A percentile compares a stretch with the other conserved stretches of the same genome.
These are phyloP conservation scores for Cutaneotrichosporon sp. DNA, from an alignment of 1,284 basidiomycete genomes.

Conservation along the genomic window DNA sequence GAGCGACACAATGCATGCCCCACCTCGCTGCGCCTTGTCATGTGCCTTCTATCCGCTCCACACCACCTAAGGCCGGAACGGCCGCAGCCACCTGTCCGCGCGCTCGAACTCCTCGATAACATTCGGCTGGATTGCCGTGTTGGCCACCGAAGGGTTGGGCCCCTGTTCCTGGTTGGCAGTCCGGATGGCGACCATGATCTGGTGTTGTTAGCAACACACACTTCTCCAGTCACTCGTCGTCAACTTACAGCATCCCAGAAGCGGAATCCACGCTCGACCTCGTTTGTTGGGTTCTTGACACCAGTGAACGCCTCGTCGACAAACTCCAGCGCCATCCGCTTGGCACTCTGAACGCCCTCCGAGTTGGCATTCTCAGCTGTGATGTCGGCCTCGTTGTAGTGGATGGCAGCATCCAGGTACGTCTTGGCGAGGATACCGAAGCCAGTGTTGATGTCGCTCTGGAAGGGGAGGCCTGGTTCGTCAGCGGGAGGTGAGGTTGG, in stretches of 20 bases:
- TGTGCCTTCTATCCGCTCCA: conserved; percentile 3
- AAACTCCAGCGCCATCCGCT: conserved; percentile 82
- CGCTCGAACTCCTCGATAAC: conserved; percentile 92
- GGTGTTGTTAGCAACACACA: conserved; percentile 28
- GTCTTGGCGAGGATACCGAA: conserved; percentile 97
- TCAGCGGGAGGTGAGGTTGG: background rate
- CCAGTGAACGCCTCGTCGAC: conserved; percentile 91
- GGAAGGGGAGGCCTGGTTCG: conserved; percentile 71
- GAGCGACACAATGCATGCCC: background rate
- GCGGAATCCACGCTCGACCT: conserved; percentile 93
- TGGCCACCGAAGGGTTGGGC: conserved; percentile 64
- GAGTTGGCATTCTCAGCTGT: conserved; percentile 60
- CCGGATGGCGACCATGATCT: conserved; percentile 86
- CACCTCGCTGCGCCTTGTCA: background rate
- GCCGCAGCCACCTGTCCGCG: conserved; percentile 88
- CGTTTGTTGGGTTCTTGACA: conserved; percentile 78
- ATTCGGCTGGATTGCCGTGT: conserved; percentile 54
- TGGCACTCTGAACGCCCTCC: conserved; percentile 77
- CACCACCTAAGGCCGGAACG: conserved; percentile 72
- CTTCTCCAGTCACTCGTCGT: conserved; percentile 13
- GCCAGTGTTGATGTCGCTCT: conserved; percentile 94
- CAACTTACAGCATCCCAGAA: conserved; percentile 94
- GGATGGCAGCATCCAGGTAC: conserved; percentile 82
- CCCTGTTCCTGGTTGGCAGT: conserved; percentile 75
- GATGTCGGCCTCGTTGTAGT: conserved; percentile 76